phyloP scores from a whole-genome alignment of 495 filamentous ascomycete genomes.

The Halenospora varia region DNA sequence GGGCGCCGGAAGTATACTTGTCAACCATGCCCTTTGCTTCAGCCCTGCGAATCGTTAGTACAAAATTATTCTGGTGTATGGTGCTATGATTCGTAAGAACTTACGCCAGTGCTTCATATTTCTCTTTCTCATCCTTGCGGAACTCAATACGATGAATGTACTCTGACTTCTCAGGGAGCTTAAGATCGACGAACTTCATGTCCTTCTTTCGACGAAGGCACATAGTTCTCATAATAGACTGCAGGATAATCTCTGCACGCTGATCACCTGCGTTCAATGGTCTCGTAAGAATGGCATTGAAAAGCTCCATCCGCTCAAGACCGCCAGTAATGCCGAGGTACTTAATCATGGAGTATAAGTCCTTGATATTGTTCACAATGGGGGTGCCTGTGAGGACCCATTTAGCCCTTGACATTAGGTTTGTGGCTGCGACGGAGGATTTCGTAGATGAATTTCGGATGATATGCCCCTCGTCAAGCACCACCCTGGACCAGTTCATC shows the following conservation, averaged over 20 bases:
- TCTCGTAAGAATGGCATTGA: slow-evolving; percentile 69
- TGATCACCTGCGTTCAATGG: slow-evolving; percentile 59
- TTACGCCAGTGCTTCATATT: slow-evolving; percentile 73
- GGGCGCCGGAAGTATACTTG: slow-evolving; percentile 44
- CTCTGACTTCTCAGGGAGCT: slow-evolving; percentile 73
- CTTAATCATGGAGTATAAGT: slow-evolving; percentile 75
- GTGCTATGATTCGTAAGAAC: slow-evolving; percentile 15
- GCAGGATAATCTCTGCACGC: slow-evolving; percentile 60
- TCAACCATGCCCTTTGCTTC: slow-evolving; percentile 73
- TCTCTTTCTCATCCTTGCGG: slow-evolving; percentile 67
- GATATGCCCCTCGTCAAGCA: slow-evolving; percentile 84
- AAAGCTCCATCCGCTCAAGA: slow-evolving; percentile 68
- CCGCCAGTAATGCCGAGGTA: slow-evolving; percentile 79
- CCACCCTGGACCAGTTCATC: slow-evolving; percentile 72
- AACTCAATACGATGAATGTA: slow-evolving; percentile 79
- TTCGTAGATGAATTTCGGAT: slow-evolving; percentile 78
- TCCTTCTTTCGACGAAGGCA: slow-evolving; percentile 83
- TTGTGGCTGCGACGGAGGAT: slow-evolving; percentile 60
- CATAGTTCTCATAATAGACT: slow-evolving; percentile 75
- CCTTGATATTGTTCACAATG: slow-evolving; percentile 76
- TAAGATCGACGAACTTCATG: slow-evolving; percentile 84
- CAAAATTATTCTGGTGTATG: slow-evolving; percentile 13
- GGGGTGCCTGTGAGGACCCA: slow-evolving; percentile 85
- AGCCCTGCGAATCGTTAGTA: slow-evolving; percentile 38
- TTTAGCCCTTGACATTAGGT: slow-evolving; percentile 63